Evolutionary conservation across 23 red algal genomes (phyloP).

Genomic region (Gracilariopsis chorda): DNA sequence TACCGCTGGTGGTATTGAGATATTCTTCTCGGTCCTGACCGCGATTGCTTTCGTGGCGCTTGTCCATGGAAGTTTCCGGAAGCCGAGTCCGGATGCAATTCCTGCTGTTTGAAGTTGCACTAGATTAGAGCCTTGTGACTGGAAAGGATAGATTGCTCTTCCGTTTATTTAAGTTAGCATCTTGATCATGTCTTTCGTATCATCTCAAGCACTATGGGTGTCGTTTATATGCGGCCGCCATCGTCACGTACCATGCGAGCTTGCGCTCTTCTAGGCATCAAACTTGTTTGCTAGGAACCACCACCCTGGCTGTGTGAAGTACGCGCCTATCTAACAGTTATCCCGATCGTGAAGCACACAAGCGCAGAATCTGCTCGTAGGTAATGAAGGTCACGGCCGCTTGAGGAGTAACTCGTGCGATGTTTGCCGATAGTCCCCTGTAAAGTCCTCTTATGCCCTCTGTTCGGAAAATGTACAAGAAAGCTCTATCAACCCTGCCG

Average conservation of each 20-base stretch:
- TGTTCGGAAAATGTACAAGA: conserved; percentile 45
- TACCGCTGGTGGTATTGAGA: conserved; percentile 37
- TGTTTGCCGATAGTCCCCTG: conserved; percentile 79
- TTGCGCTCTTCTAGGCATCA: too few species aligned
- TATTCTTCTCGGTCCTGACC: conserved; percentile 43
- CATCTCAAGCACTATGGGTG: too few species aligned
- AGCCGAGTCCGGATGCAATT: not conserved
- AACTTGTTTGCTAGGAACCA: too few species aligned
- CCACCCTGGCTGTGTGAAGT: too few species aligned
- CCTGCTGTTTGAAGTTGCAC: conserved; percentile 40
- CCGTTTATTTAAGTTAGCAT: too few species aligned
- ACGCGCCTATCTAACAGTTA: too few species aligned
- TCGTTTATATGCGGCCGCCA: too few species aligned
- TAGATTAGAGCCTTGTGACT: too few species aligned
- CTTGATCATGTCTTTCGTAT: too few species aligned
- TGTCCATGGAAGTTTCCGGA: conserved; percentile 38
- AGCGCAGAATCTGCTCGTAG: conserved; percentile 89
- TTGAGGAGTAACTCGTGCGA: conserved; percentile 86
- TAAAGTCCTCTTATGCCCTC: conserved; percentile 85
- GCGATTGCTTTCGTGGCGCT: conserved; percentile 31
- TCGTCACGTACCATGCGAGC: too few species aligned
- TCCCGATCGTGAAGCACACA: conserved; percentile 6
- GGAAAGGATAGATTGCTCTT: too few species aligned
- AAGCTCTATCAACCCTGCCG: conserved; percentile 29
- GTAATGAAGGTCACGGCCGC: conserved; percentile 95